These are phyloP conservation scores for Pichia terricola DNA, from an alignment of 1,139 yeast genomes.

Conservation along the genomic window DNA sequence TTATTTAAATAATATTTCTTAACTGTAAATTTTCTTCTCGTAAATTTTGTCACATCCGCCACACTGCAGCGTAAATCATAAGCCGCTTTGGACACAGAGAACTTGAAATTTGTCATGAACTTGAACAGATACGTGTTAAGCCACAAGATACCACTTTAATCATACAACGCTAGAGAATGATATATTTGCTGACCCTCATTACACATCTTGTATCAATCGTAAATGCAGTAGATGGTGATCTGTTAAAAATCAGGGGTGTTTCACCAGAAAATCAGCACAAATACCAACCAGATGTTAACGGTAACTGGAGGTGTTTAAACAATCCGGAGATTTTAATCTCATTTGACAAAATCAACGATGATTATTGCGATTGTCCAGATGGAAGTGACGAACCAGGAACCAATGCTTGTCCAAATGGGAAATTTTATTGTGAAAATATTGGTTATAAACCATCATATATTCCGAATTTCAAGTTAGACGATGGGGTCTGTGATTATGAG, in stretches of 20 bases:
- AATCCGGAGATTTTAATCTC: slow-evolving; percentile 55
- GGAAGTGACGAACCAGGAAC: slow-evolving; percentile 98
- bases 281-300: slow-evolving; percentile 42
- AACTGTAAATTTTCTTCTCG: no score
- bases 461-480: slow-evolving; percentile 60
- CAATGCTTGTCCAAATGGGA: slow-evolving; percentile 57
- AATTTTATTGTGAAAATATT: slow-evolving; percentile 68
- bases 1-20: no score
- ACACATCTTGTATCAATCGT: no score
- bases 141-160: no score
- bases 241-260: slow-evolving; percentile 19
- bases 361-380: slow-evolving; percentile 94
- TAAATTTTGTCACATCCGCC: no score
- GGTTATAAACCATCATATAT: slow-evolving; percentile 56
- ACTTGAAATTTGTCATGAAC: no score
- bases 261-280: slow-evolving; percentile 29
- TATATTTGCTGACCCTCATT: no score
- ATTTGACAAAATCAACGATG: slow-evolving; percentile 66
- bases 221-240: no score
- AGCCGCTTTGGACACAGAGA: no score
- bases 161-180: no score
- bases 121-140: no score
- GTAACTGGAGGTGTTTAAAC: slow-evolving; percentile 60
- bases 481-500: slow-evolving; percentile 89
- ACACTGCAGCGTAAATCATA: no score